Percentiles rank a stretch among this genome's conserved stretches.
phyloP scores from a whole-genome alignment of 2,329 filamentous ascomycete genomes.

The Microcyclosporella mali region DNA sequence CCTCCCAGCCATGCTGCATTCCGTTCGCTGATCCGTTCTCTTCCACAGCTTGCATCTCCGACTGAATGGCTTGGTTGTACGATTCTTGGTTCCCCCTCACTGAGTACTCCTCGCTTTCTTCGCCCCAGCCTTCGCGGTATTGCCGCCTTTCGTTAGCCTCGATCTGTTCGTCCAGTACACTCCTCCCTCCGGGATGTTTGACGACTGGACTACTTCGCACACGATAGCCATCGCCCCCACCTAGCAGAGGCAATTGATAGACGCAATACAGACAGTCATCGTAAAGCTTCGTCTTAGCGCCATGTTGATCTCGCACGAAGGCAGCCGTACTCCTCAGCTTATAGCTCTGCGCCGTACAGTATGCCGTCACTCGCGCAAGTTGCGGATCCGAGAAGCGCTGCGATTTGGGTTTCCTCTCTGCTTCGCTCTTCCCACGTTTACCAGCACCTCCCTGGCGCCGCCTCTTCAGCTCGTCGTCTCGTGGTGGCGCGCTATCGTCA shows the following conservation, averaged over 20 bases:
- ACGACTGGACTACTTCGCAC: conserved; percentile 84
- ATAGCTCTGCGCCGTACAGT: conserved; percentile 91
- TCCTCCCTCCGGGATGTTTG: conserved; percentile 89
- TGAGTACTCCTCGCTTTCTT: conserved; percentile 63
- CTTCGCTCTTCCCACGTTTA: conserved; percentile 81
- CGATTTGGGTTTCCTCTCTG: conserved; percentile 83
- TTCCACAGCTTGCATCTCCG: conserved; percentile 8
- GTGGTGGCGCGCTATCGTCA: conserved; percentile 52
- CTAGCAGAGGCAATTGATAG: conserved; percentile 83
- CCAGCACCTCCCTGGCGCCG: conserved; percentile 55
- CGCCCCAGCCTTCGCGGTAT: conserved; percentile 86
- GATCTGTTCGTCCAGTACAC: conserved; percentile 88
- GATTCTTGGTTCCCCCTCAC: conserved; percentile 24
- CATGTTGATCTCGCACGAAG: conserved; percentile 81
- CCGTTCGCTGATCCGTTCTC: conserved; percentile 11
- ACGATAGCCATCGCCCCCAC: conserved; percentile 79
- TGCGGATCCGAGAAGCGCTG: conserved; percentile 68
- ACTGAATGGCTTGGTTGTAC: conserved; percentile 15
- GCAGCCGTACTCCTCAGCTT: conserved; percentile 82
- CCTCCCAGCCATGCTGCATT: conserved; percentile 5
- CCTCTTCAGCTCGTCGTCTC: conserved; percentile 62
- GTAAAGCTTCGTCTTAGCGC: conserved; percentile 90
- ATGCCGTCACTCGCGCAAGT: conserved; percentile 83
- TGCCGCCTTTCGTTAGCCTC: conserved; percentile 85
- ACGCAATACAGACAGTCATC: conserved; percentile 96